Conservation (phyloP, 1,284 basidiomycete species). For the Cutaneotrichosporon mucoides region DNA sequence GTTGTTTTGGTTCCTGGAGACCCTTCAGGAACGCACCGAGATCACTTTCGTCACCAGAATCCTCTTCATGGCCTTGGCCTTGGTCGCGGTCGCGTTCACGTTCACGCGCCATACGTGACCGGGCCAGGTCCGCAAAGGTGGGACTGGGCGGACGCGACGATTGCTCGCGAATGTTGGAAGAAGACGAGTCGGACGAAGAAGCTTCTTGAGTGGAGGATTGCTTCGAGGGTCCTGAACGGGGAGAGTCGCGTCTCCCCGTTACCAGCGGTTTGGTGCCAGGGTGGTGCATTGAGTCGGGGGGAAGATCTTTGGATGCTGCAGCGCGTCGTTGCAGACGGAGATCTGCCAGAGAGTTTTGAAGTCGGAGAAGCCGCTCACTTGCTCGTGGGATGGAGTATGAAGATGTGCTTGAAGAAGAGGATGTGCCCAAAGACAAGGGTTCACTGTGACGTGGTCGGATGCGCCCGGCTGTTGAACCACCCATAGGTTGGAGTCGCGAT, state of each 20-base stretch:
- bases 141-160: constrained; percentile 9
- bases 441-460: not conserved
- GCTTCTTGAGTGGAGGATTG: not conserved
- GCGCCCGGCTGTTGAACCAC: not conserved
- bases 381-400: constrained; percentile 11
- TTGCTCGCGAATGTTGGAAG: not conserved
- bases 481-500: not conserved
- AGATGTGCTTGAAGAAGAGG: not conserved
- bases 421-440: not conserved
- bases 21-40: constrained; percentile 25
- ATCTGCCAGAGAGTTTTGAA: constrained; percentile 20
- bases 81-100: not conserved
- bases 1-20: not conserved
- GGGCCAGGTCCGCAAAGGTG: constrained; percentile 16
- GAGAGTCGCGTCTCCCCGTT: not conserved
- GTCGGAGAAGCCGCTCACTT: constrained; percentile 14
- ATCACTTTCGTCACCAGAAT: constrained; percentile 32
- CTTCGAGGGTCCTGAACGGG: not conserved
- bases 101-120: constrained; percentile 2
- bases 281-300: not conserved
- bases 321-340: constrained; percentile 8
- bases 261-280: not conserved
- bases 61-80: not conserved
- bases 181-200: not conserved
- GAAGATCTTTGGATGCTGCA: not conserved